Base-by-base conservation (phyloP, 2,329 filamentous ascomycete species). In the Didymella pomorum region DNA sequence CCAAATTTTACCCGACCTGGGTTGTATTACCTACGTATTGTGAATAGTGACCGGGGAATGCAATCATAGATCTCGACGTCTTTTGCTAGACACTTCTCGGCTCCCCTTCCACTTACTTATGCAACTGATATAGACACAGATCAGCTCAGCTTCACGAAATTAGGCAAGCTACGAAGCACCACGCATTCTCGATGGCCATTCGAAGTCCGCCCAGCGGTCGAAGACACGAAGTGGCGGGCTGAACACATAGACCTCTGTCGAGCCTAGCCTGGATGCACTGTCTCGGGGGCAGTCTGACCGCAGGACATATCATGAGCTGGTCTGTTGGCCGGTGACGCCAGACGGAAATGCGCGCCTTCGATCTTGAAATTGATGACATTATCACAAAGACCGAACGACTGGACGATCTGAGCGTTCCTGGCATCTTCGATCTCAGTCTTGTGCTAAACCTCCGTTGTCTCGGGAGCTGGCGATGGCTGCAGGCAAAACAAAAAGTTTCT, bases 1-100 rank as follows among this genome's bases (percentile, higher is more conserved):
- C 60, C 64, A 69, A 69, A 67, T 63, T 64, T 64, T 64, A 62
- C 72, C 73, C 69, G 57, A 60, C 63, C 66, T 71, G 73, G 73
- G 68, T 68, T 76, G 74, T 76, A 76, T 73, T 71, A 75, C 70
- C 72, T 58, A 73, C 67, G 67, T 72, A 71, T 72, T 76, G 73
- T 76, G 73, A 75, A 76, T 76, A 76, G 71, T 71, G 68, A 64
- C 69, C 56, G 64, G 67, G 66, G 69, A 75, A 73, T 76, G 70
- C 70, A 70, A 71, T 65, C 58, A 64, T 73, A 73, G 69, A 73
- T 68, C 64, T 33, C 29, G 48, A 51, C 14, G 26, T 28, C 11
- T 20, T 3, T 42, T 45, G 31, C 23, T 29, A 21, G 26, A 29
- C 37, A 3, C 31, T 52, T 18, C 7, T 42, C 42, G 33, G 28